phyloP scores from a whole-genome alignment of 2,329 filamentous ascomycete genomes.

The Trichoderma atroviride region DNA sequence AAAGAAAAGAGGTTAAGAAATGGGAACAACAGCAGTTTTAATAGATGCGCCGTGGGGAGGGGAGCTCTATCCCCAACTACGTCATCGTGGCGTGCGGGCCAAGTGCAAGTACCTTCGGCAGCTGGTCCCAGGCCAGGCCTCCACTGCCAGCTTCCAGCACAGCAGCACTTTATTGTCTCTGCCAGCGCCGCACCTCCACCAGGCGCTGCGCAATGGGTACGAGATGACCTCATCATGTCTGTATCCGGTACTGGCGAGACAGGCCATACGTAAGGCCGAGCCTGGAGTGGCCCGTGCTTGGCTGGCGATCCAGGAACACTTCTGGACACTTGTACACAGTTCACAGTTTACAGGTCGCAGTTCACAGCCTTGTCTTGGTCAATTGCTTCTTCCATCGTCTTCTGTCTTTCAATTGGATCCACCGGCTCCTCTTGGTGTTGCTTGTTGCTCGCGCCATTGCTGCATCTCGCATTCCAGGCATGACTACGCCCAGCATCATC shows the following conservation, averaged over 20 bases:
- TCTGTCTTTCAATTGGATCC: not conserved
- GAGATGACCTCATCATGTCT: conserved; percentile 24
- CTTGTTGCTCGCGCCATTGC: not conserved
- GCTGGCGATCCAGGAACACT: conserved; percentile 22
- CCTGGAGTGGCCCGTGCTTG: conserved; percentile 6
- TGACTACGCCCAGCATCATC: not conserved
- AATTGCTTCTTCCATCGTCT: not conserved
- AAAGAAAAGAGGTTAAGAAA: conserved; percentile 6
- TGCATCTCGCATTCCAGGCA: not conserved
- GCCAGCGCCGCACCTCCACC: conserved; percentile 17
- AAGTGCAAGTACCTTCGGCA: not conserved
- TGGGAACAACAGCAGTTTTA: conserved; percentile 21
- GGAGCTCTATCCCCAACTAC: conserved; percentile 27
- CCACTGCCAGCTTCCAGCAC: too few species aligned
- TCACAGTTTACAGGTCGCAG: not conserved
- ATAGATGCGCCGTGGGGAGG: conserved; percentile 16
- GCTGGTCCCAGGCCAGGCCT: conserved; percentile 1
- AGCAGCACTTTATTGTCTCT: not conserved
- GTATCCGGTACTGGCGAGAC: conserved; percentile 20
- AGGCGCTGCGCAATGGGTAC: conserved; percentile 8
- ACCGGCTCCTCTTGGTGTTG: not conserved
- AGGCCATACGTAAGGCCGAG: conserved; percentile 12
- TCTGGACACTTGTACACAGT: not conserved
- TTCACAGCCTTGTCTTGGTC: not conserved
- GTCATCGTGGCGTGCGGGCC: conserved; percentile 29